These are phyloP conservation scores for Neurospora sublineolata DNA, from an alignment of 495 filamentous ascomycete genomes.

Conservation along the genomic window DNA sequence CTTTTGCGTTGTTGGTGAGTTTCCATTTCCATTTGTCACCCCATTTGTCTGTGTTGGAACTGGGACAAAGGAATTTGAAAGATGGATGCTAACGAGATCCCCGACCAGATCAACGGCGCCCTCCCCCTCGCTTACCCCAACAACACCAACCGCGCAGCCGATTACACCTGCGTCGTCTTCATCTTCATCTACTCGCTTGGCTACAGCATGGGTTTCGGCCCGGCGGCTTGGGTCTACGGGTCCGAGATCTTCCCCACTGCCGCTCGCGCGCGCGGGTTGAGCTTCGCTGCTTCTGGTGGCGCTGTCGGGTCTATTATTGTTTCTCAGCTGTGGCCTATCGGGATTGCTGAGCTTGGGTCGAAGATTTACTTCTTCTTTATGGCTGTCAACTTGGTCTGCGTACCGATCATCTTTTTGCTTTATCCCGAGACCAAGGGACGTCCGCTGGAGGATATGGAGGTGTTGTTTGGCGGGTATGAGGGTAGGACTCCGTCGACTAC, in stretches of 20 bases:
- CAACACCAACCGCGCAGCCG: constrained; percentile 36
- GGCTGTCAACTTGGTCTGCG: constrained; percentile 38
- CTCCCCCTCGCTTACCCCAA: constrained; percentile 39
- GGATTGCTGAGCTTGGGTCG: constrained; percentile 39
- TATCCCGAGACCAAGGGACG: constrained; percentile 46
- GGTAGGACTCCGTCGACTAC: background rate
- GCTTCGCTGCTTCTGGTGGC: constrained; percentile 38
- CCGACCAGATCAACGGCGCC: constrained; percentile 38
- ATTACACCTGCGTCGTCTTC: constrained; percentile 43
- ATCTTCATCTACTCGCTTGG: constrained; percentile 48
- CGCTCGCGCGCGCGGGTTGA: constrained; percentile 39
- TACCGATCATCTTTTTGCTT: constrained; percentile 35
- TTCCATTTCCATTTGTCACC: no score
- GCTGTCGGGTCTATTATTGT: constrained; percentile 40
- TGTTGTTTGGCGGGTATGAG: constrained; percentile 26
- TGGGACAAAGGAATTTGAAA: background rate
- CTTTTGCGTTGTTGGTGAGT: constrained; percentile 34
- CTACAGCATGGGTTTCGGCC: constrained; percentile 46
- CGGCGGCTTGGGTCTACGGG: constrained; percentile 47
- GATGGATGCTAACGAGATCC: background rate
- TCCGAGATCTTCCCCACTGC: constrained; percentile 47
- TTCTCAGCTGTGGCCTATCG: constrained; percentile 42
- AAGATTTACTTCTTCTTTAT: constrained; percentile 51
- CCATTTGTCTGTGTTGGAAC: no score
- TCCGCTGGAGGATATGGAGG: constrained; percentile 43